Conservation (phyloP, 257 asterid genomes). For the Capsicum chinense region DNA sequence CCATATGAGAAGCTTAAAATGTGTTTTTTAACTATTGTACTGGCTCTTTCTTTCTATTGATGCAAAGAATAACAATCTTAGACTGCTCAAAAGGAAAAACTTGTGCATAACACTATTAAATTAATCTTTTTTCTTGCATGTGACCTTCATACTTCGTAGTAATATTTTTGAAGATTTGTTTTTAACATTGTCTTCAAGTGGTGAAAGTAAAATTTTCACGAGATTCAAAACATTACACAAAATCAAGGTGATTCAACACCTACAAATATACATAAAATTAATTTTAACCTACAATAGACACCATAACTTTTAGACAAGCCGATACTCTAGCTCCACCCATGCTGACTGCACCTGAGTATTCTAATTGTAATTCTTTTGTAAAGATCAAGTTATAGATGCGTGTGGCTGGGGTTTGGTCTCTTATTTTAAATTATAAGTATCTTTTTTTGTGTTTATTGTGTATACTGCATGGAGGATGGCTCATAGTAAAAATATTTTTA, state of each 20-base stretch:
- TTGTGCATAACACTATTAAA: background rate
- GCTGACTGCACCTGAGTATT: constrained; percentile 11
- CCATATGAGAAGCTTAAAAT: background rate
- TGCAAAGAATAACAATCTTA: constrained; percentile 39
- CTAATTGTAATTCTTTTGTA: constrained; percentile 44
- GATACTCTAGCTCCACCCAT: no score
- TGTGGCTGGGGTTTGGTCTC: constrained; percentile 55
- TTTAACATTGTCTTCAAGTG: background rate
- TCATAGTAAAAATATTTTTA: background rate
- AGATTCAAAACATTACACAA: no score
- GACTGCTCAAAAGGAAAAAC: background rate
- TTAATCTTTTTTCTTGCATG: background rate
- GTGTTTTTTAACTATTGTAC: background rate
- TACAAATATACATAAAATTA: no score
- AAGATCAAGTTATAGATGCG: constrained; percentile 46
- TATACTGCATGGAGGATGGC: background rate
- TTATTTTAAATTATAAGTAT: constrained; percentile 35
- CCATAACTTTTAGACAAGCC: no score
- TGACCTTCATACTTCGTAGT: background rate
- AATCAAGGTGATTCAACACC: no score
- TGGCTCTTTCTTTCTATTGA: constrained; percentile 37
- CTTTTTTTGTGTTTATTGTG: constrained; percentile 40
- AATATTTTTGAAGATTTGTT: background rate
- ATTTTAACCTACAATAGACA: no score
- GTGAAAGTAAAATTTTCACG: no score